Base-by-base conservation (phyloP, 1,284 basidiomycete genomes). In the Tausonia pullulans region DNA sequence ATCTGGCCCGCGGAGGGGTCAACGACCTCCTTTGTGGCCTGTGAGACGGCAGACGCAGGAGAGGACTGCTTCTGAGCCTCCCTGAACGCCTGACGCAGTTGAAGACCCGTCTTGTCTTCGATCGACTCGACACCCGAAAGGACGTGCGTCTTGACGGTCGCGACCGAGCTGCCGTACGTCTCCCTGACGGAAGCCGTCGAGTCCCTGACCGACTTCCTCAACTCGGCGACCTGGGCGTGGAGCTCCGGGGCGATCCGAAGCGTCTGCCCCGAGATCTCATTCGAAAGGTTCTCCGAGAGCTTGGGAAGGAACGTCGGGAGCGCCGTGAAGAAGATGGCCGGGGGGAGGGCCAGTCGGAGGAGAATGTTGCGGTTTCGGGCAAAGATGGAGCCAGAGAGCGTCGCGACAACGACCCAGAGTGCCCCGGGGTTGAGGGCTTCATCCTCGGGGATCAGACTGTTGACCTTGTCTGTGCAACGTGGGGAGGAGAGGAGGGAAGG, bases 331-430 rank as follows among this genome's bases (percentile, higher is more conserved):
- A 66, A 60, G 61, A 63, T 48, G 53, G 65, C 44, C 0, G 65
- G 60, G 16, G 65, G 65, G 27, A 61, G 60, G 58, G 60, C 46
- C 48, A 58, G n/a, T 16, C 65, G 61, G 46, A 58, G 57, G 40
- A 58, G 50, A 39, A 66, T 46, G 44, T 52, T 58, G 39, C 75
- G 72, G 68, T 74, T 73, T 10, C 75, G 73, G 8, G 74, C 71
- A 62, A 76, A 71, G 66, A 77, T 73, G 67, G 69, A 71, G 5
- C 73, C 72, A 3, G 75, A 69, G 13, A 77, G 69, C 2, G 75
- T 75, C 9, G 74, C 70, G 4, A 77, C 74, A n/a, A 74, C 75
- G 65, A 76, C 74, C 69, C 70, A 67, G 27, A 68, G 54, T 43
- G 62, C 46, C 50, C 68, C 69, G 44, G 69, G 69, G n/a, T 56